These are phyloP conservation scores for Trichocomaceae sp. DNA, from an alignment of 2,329 filamentous ascomycete genomes.

Conservation along the genomic window DNA sequence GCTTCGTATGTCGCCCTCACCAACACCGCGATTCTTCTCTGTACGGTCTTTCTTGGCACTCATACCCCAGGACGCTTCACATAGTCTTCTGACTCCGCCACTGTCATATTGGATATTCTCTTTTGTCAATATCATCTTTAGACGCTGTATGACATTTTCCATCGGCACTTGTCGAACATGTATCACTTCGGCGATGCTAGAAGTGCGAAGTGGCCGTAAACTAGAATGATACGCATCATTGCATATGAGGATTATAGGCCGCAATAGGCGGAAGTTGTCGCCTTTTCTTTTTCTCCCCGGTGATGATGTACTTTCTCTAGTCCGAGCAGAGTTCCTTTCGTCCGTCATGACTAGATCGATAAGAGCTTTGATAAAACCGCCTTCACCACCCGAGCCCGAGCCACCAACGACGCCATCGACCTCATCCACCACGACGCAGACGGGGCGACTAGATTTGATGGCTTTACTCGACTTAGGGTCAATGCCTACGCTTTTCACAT, in stretches of 20 bases:
- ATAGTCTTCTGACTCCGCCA: conserved; percentile 72
- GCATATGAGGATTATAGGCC: conserved; percentile 88
- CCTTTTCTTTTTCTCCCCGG: conserved; percentile 55
- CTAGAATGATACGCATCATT: conserved; percentile 95
- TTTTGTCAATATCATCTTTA: conserved; percentile 78
- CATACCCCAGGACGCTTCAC: conserved; percentile 61
- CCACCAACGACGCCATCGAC: conserved; percentile 90
- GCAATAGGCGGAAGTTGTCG: conserved; percentile 78
- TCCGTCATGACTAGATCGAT: conserved; percentile 84
- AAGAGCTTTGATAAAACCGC: conserved; percentile 89
- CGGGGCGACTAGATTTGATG: conserved; percentile 70
- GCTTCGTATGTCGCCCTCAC: conserved; percentile 55
- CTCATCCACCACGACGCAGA: conserved; percentile 93
- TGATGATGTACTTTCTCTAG: conserved; percentile 13
- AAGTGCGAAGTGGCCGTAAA: conserved; percentile 77
- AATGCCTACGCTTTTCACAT: conserved; percentile 62
- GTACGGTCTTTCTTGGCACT: conserved; percentile 49
- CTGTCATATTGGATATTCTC: conserved; percentile 84
- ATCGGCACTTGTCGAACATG: conserved; percentile 84
- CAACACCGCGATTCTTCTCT: conserved; percentile 39
- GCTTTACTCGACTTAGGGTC: conserved; percentile 46
- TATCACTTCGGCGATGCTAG: conserved; percentile 77
- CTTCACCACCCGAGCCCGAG: conserved; percentile 69
- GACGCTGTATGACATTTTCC: conserved; percentile 72
- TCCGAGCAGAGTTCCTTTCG: conserved; percentile 62